Conservation (phyloP, 2,329 filamentous ascomycete genomes). For the Diaporthe sp. region DNA sequence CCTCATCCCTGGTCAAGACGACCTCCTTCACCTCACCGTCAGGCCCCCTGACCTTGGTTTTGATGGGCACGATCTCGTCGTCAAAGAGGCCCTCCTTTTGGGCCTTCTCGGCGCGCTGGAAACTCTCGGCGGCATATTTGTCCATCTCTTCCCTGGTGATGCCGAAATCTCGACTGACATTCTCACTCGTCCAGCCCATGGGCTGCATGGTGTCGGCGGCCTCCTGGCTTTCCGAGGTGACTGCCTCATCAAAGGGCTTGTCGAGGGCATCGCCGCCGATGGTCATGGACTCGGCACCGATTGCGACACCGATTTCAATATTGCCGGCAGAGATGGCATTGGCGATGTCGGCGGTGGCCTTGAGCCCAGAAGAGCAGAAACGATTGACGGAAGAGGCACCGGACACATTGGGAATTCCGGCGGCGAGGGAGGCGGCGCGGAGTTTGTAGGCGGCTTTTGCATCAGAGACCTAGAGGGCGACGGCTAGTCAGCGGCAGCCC, state of each 20-base stretch:
- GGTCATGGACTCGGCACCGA: conserved; percentile 92
- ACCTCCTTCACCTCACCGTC: conserved; percentile 84
- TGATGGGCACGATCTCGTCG: conserved; percentile 93
- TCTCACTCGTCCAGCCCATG: conserved; percentile 99
- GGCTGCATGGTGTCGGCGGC: conserved; percentile 88
- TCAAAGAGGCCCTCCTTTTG: conserved; percentile 93
- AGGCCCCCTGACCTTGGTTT: conserved; percentile 82
- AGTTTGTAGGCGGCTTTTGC: conserved; percentile 89
- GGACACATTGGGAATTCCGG: conserved; percentile 92
- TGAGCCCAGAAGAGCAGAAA: conserved; percentile 97
- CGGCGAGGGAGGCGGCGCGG: conserved; percentile 88
- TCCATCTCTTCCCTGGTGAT: conserved; percentile 86
- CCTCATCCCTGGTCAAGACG: conserved; percentile 87
- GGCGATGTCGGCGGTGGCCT: conserved; percentile 94
- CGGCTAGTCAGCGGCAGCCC: background rate
- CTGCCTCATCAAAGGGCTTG: conserved; percentile 80
- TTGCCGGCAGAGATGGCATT: conserved; percentile 82
- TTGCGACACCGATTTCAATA: conserved; percentile 88
- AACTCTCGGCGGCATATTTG: conserved; percentile 86
- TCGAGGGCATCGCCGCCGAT: conserved; percentile 75
- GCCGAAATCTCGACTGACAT: conserved; percentile 91
- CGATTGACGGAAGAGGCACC: conserved; percentile 87
- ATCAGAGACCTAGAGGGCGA: conserved; percentile 74
- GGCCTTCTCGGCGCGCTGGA: conserved; percentile 85
- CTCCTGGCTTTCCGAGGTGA: conserved; percentile 78